Conservation (phyloP, 371 early-diverging fungal genomes). For the Choanephora cucurbitarum region DNA sequence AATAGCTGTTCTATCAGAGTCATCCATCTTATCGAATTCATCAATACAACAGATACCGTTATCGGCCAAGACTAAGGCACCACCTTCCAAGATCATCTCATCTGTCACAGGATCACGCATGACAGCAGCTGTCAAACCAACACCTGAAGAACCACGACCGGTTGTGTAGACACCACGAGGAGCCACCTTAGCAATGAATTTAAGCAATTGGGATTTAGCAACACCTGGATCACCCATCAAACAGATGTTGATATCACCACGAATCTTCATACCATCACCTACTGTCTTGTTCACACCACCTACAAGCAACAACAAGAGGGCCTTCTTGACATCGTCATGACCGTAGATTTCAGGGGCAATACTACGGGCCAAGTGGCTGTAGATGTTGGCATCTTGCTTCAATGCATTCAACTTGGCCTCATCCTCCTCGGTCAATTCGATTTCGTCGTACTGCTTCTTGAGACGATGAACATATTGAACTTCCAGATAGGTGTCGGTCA, state of each 20-base stretch:
- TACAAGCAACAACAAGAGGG: conserved; percentile 84
- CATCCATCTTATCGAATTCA: conserved; percentile 95
- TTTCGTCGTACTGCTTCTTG: conserved; percentile 88
- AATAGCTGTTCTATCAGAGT: conserved; percentile 86
- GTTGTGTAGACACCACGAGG: conserved; percentile 94
- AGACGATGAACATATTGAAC: conserved; percentile 84
- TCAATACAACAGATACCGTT: conserved; percentile 95
- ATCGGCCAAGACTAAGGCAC: conserved; percentile 91
- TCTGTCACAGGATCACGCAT: conserved; percentile 85
- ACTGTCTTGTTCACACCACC: conserved; percentile 88
- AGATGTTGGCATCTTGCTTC: conserved; percentile 71
- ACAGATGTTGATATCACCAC: conserved; percentile 95
- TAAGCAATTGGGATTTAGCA: conserved; percentile 92
- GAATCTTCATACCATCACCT: conserved; percentile 91
- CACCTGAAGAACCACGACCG: conserved; percentile 92
- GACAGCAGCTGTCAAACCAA: conserved; percentile 94
- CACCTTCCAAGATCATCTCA: conserved; percentile 91
- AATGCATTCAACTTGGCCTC: conserved; percentile 65
- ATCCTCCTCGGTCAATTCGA: conserved; percentile 69
- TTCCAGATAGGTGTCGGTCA: conserved; percentile 96
- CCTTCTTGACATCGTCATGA: conserved; percentile 95
- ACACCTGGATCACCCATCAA: conserved; percentile 99
- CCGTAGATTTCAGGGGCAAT: conserved; percentile 98
- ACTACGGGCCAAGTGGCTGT: conserved; percentile 84
- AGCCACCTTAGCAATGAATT: conserved; percentile 84